Conservation (phyloP, 1,284 basidiomycete genomes). For the Inonotus obliquus region DNA sequence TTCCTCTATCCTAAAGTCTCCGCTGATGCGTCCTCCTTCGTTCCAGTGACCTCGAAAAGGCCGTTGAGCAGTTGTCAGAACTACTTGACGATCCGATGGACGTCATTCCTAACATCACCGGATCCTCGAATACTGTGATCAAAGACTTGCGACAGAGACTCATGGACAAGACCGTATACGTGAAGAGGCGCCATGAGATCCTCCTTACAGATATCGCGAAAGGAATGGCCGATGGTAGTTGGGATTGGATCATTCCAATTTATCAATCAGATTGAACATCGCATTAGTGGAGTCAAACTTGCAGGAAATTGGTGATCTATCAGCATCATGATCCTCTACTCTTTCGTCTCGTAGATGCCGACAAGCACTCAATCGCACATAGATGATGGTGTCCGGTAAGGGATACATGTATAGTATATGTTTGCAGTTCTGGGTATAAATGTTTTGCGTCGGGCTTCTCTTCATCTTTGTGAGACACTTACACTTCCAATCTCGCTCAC, state of each 20-base stretch:
- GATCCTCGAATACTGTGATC: conserved; percentile 29
- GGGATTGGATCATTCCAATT: conserved; percentile 22
- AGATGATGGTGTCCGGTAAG: neutral
- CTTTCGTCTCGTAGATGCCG: too few relatives aligned
- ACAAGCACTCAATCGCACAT: too few relatives aligned
- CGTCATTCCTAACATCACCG: conserved; percentile 27
- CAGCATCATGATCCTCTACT: too few relatives aligned
- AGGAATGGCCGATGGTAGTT: conserved; percentile 46
- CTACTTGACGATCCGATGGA: conserved; percentile 59
- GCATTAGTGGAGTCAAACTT: too few relatives aligned
- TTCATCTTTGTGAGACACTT: too few relatives aligned
- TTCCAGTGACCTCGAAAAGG: conserved; percentile 54
- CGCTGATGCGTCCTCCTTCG: neutral
- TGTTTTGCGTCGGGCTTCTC: neutral
- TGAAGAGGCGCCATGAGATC: conserved; percentile 47
- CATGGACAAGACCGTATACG: conserved; percentile 47
- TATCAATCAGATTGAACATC: neutral
- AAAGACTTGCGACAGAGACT: conserved; percentile 52
- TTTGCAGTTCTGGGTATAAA: neutral
- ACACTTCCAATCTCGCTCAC: too few relatives aligned
- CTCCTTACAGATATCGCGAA: conserved; percentile 49
- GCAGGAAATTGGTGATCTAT: too few relatives aligned
- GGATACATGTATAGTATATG: neutral
- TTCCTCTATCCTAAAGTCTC: neutral
- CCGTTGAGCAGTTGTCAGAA: conserved; percentile 60